A percentile compares a stretch with the other conserved stretches of the same genome.
Conservation (phyloP, 1,284 basidiomycete species). For the Boletellus dicymbophilus region DNA sequence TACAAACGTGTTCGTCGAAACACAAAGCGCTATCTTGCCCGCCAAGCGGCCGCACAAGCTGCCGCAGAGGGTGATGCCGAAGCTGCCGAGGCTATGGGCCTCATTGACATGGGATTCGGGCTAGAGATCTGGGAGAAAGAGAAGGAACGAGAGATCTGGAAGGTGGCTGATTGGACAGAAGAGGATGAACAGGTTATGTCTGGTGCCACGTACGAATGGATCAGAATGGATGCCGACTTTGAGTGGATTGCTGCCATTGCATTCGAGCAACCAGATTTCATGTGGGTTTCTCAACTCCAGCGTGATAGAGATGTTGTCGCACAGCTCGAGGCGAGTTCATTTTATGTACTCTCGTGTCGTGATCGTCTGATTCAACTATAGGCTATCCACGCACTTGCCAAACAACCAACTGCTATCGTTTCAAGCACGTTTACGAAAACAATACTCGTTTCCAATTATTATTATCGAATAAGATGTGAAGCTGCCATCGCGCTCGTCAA, state of each 20-base stretch:
- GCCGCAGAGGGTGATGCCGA: slow-evolving; percentile 90
- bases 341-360: background rate
- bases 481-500: slow-evolving; percentile 86
- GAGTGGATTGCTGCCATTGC: slow-evolving; percentile 95
- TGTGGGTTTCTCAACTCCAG: slow-evolving; percentile 98
- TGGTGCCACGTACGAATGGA: slow-evolving; percentile 98
- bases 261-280: slow-evolving; percentile 97
- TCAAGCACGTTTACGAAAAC: slow-evolving; percentile 94
- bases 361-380: slow-evolving; percentile 33
- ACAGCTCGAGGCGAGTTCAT: slow-evolving; percentile 80
- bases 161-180: slow-evolving; percentile 97
- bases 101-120: slow-evolving; percentile 96
- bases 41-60: slow-evolving; percentile 91
- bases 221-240: slow-evolving; percentile 98
- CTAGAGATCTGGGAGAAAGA: slow-evolving; percentile 97
- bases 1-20: slow-evolving; percentile 96
- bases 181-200: slow-evolving; percentile 94
- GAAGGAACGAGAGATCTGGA: slow-evolving; percentile 90
- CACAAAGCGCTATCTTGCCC: slow-evolving; percentile 92
- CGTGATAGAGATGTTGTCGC: slow-evolving; percentile 98
- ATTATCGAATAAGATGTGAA: slow-evolving; percentile 96
- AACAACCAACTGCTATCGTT: slow-evolving; percentile 85
- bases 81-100: slow-evolving; percentile 90
- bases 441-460: slow-evolving; percentile 94
- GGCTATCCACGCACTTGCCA: slow-evolving; percentile 85